Evolutionary conservation across 345 rosid species (phyloP).

Genomic region (Xanthoceras sorbifolium): DNA sequence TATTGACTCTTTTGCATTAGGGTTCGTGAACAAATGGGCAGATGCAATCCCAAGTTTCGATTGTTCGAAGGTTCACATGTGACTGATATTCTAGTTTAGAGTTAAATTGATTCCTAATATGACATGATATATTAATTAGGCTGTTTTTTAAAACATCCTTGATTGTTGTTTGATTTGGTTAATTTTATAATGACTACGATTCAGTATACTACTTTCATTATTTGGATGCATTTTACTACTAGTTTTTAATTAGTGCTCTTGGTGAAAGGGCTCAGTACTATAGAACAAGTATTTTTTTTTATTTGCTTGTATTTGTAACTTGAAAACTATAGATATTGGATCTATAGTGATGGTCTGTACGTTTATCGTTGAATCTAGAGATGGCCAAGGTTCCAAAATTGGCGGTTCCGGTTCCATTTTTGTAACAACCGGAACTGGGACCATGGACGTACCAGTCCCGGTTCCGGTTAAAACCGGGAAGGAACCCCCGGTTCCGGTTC

Average conservation of each 20-base stretch:
- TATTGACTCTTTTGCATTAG: background rate
- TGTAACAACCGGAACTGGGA: no score
- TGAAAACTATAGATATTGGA: background rate
- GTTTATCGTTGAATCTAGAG: background rate
- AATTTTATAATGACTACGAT: background rate
- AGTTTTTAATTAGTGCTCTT: background rate
- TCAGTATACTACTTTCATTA: background rate
- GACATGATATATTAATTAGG: background rate
- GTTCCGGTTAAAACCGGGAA: no score
- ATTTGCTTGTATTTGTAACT: no score
- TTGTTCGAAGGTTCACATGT: background rate
- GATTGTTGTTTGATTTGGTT: background rate
- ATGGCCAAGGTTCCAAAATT: no score
- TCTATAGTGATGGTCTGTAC: background rate
- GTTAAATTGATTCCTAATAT: background rate
- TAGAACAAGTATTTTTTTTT: background rate
- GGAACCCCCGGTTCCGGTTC: no score
- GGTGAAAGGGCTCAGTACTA: background rate
- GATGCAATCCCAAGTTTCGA: background rate
- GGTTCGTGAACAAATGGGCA: background rate
- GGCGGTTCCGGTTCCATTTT: no score
- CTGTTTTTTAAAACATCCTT: background rate
- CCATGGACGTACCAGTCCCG: no score
- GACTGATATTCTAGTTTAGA: background rate
- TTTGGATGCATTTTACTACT: background rate